Conservation (phyloP, 805 yeast genomes). For the Candida koratica region DNA sequence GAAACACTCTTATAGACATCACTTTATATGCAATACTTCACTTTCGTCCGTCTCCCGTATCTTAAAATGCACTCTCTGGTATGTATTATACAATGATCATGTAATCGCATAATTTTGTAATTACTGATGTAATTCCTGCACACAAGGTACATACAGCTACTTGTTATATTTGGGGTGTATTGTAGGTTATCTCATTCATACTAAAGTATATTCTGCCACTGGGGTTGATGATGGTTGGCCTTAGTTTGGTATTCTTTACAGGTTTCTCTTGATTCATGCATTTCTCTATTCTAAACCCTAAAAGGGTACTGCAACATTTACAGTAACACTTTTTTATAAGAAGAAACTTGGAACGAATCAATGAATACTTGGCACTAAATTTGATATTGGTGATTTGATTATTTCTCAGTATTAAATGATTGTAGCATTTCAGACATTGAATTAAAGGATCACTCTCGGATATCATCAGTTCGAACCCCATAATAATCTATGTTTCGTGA, state of each 20-base stretch:
- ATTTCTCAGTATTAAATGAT: slow-evolving; percentile 8
- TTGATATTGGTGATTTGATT: slow-evolving; percentile 8
- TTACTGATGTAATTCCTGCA: too few species aligned
- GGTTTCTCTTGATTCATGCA: background rate
- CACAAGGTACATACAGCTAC: too few species aligned
- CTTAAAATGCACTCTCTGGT: too few species aligned
- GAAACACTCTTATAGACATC: background rate
- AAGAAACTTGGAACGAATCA: slow-evolving; percentile 2
- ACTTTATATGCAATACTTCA: background rate
- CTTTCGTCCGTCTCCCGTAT: background rate
- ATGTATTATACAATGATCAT: too few species aligned
- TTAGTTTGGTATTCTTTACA: background rate
- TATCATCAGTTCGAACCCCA: slow-evolving; percentile 2
- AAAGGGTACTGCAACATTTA: slow-evolving; percentile 10
- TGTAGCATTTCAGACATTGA: slow-evolving; percentile 12
- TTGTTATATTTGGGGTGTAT: too few species aligned
- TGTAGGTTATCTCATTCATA: slow-evolving; percentile 3
- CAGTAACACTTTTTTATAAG: slow-evolving; percentile 13
- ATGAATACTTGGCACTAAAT: slow-evolving; percentile 4
- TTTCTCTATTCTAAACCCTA: slow-evolving; percentile 16
- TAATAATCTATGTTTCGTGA: too few species aligned
- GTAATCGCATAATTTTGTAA: too few species aligned
- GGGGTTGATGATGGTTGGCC: background rate
- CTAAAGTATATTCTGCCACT: slow-evolving; percentile 10
- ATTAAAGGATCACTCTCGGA: slow-evolving; percentile 6